Base-by-base conservation (phyloP, 345 rosid genomes). In the Sonneratia alba region DNA sequence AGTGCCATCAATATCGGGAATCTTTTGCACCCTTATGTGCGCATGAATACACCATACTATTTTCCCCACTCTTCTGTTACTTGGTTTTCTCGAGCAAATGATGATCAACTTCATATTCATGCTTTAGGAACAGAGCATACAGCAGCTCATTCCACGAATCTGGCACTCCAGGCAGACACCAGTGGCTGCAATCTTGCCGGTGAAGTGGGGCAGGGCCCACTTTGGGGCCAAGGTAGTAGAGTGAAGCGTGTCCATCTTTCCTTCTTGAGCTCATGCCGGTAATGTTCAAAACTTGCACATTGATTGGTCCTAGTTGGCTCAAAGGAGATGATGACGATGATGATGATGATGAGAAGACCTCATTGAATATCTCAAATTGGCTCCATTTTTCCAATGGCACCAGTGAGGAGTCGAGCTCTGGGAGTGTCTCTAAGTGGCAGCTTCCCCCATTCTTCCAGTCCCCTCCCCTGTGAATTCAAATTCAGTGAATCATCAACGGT, bases 91-190 rank as follows among this genome's bases (percentile, higher is more conserved):
- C 19, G 66, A 27, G 66, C 12, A 6, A 34, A 14, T 34, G 7
- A 75, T 19, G 2, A 76, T 34, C 13, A 57, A 67, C 43, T 71
- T 36, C 47, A 18, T 73, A 63, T 36, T 81, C 86, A 3, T 62
- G 91, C 77, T 85, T 85, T 24, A 86, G 82, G 69, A 90, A 70
- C 66, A 88, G 36, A 1, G 92, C 84, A 42, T 85, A 89, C 14
- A 88, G 93, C 38, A 95, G 85, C 80, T 90, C 96, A 22, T 95
- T 95, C 99, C 97, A 92, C 6, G 92, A 72, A 74, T 92, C 99
- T 0, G 99, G 99, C 27, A 95, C 91, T 36, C 98, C 98, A 15
- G 97, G 99, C 47, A 95, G 89, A 81, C 94, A 95, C 99, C 97
- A 95, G 65, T 92, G 99, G 77, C 93, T 92, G 81, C 98, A 95